Evolutionary conservation across 1,139 yeast genomes (phyloP), one percentile per base, ranked within the genome.

Genomic region (Hanseniaspora gamundiae): DNA sequence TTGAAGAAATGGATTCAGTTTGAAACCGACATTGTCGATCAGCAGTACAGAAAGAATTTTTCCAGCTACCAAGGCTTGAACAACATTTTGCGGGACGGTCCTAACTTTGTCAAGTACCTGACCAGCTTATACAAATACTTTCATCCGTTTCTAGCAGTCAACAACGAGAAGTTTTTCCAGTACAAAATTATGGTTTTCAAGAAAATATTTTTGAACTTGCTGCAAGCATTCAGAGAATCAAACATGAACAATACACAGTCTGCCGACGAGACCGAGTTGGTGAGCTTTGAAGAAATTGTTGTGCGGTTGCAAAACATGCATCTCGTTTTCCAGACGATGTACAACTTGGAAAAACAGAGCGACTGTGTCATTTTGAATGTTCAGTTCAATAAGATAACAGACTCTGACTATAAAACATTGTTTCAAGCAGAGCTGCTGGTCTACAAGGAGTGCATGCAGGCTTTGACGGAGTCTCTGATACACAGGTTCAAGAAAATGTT

Each of bases 131-230:
- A 85, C 7, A 69, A 68, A 36, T 82, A 79, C 50, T 81, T 66
- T 40, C 53, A 55, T 38, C 62, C 61, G 16, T 60, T 65, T 43
- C 64, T 62, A 51, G 53, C 53, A 13, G 45, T 59, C 8, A 57
- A 60, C 26, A 58, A 59, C 42, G 56, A 79, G 36, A 68, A 79
- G 13, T 67, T 83, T 22, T 73, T 76, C 36, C 76, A 75, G 46
- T 80, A 74, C 54, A 85, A 86, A 54, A 65, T 84, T 45, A 73
- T 76, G 53, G 80, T 80, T 46, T 73, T 84, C 24, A 74, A 84
- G 9, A 76, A 76, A 22, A 77, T 86, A 31, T 94, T 86, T 57
- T 61, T 86, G 41, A 69, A 69, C 28, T 59, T 87, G 39, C 58
- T 86, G 21, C 81, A 80, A 45, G 66, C 66, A 35, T 87, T 83